Evolutionary conservation across 371 early-diverging fungal genomes (phyloP).

Genomic region (Mucor piriformis): DNA sequence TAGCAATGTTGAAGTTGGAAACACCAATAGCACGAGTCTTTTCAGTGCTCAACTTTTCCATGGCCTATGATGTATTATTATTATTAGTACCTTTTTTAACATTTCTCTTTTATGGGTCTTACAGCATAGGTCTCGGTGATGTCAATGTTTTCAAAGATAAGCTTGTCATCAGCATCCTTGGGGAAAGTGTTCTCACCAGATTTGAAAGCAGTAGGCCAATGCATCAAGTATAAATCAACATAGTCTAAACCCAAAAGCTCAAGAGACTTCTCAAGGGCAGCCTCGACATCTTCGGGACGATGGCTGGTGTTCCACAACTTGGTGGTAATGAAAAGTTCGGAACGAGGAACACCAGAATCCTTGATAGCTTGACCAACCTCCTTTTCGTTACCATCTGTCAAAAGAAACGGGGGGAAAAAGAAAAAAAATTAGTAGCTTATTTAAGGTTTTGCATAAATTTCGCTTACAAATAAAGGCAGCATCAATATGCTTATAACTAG

Average conservation of each 20-base stretch:
- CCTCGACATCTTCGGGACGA: constrained; percentile 50
- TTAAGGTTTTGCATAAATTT: background rate
- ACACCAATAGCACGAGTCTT: constrained; percentile 48
- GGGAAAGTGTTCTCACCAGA: constrained; percentile 30
- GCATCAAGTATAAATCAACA: constrained; percentile 76
- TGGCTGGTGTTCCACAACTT: constrained; percentile 76
- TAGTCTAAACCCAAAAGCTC: constrained; percentile 62
- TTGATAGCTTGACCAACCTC: constrained; percentile 79
- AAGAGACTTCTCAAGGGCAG: constrained; percentile 54
- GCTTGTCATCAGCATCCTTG: constrained; percentile 37
- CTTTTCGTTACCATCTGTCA: constrained; percentile 61
- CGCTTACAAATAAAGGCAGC: constrained; percentile 37
- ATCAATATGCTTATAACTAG: constrained; percentile 34
- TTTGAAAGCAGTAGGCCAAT: constrained; percentile 38
- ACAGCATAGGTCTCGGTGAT: constrained; percentile 58
- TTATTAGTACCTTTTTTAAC: no score
- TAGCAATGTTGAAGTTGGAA: constrained; percentile 34
- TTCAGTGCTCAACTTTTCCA: constrained; percentile 73
- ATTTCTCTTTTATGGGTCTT: background rate
- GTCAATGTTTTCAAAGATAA: constrained; percentile 16
- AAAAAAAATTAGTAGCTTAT: background rate
- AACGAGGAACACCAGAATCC: constrained; percentile 60
- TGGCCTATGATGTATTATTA: no score
- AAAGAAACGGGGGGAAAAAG: no score
- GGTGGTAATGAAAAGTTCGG: constrained; percentile 83